Percentiles rank a stretch among this genome's conserved stretches.
These are phyloP conservation scores for Biscogniauxia mediterranea DNA, from an alignment of 2,329 filamentous ascomycete species.

Conservation along the genomic window DNA sequence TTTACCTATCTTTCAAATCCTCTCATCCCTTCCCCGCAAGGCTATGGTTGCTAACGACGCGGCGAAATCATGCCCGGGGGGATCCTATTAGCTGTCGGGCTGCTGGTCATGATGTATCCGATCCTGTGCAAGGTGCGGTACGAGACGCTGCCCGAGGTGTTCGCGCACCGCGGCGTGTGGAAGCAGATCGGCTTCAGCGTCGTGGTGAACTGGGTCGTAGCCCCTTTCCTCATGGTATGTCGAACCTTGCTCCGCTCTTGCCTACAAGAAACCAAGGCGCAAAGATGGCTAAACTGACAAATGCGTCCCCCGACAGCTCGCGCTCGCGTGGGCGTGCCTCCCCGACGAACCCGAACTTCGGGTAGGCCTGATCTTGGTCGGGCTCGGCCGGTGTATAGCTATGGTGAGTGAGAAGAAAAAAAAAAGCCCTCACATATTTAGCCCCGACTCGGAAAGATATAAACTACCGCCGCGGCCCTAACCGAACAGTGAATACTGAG, in stretches of 20 bases:
- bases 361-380: constrained; percentile 76
- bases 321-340: constrained; percentile 66
- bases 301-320: constrained; percentile 44
- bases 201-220: constrained; percentile 78
- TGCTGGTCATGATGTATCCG: constrained; percentile 93
- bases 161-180: constrained; percentile 65
- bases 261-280: neutral
- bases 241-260: neutral
- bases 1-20: neutral
- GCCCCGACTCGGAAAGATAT: too few species aligned
- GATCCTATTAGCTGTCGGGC: constrained; percentile 60
- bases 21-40: too few species aligned
- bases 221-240: constrained; percentile 75
- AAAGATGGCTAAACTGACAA: neutral
- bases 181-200: constrained; percentile 76
- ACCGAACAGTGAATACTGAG: neutral
- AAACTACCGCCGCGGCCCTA: too few species aligned
- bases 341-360: constrained; percentile 57
- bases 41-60: neutral
- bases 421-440: neutral
- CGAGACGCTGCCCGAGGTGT: constrained; percentile 68
- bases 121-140: constrained; percentile 85
- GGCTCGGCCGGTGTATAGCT: constrained; percentile 81
- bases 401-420: constrained; percentile 57
- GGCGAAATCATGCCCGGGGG: too few species aligned